Percentiles rank a stretch among this genome's conserved stretches.
Conservation (phyloP, 305 asterid genomes). For the Fraxinus floribunda region DNA sequence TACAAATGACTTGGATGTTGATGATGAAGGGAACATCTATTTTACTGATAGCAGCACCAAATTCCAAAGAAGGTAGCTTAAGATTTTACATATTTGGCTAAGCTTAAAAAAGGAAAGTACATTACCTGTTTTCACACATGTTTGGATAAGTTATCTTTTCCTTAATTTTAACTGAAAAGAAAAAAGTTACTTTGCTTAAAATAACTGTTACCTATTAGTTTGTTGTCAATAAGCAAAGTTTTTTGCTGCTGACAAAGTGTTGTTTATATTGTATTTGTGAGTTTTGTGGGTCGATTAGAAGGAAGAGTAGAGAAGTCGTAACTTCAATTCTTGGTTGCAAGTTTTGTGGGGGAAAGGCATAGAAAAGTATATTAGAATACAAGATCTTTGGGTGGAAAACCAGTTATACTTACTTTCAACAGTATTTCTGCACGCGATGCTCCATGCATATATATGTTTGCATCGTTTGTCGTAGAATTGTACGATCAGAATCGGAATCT, state of each 20-base stretch:
- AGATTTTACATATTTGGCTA: background rate
- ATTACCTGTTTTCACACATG: background rate
- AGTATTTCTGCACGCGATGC: background rate
- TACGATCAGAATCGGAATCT: background rate
- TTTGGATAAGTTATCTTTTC: background rate
- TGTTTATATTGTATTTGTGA: background rate
- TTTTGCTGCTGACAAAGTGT: background rate
- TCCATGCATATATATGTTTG: background rate
- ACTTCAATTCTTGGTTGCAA: background rate
- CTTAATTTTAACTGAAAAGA: background rate
- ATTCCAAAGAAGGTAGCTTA: conserved; percentile 65
- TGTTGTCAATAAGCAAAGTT: background rate
- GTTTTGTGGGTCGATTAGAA: background rate
- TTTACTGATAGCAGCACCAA: conserved; percentile 88
- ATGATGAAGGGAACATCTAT: conserved; percentile 73
- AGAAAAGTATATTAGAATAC: background rate
- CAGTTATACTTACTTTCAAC: background rate
- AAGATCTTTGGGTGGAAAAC: background rate
- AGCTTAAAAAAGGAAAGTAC: background rate
- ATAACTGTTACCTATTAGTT: background rate
- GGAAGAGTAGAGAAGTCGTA: background rate
- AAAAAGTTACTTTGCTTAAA: background rate
- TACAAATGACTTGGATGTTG: conserved; percentile 80
- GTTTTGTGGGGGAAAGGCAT: background rate
- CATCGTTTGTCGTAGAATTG: background rate